Evolutionary conservation across 306 rosid species (phyloP), one percentile per base, ranked within the genome.

Genomic region (Gynostemma pentaphyllum): DNA sequence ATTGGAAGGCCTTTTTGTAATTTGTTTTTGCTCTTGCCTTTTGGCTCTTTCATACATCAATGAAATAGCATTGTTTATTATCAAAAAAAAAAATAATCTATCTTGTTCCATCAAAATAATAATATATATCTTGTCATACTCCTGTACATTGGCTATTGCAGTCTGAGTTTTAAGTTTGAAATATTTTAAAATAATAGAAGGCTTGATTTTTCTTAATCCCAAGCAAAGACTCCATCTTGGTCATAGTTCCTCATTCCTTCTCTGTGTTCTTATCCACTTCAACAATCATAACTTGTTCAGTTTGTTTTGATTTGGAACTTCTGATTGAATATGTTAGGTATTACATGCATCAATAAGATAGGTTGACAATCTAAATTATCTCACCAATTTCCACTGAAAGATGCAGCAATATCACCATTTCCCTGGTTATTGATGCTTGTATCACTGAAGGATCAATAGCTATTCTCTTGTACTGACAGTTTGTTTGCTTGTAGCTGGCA

Each of bases 401-500:
- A 26, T 13, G 34, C 13, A 19, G 36, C 10, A 24, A 13, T 51
- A 26, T n/a, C n/a, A n/a, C n/a, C n/a, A n/a, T n/a, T n/a, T 47
- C 13, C 26, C 13, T 47, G 27, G 27, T 47, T n/a, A n/a, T n/a
- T n/a, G n/a, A n/a, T n/a, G n/a, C n/a, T n/a, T n/a, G n/a, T n/a
- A n/a, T n/a, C n/a, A 10, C 29, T 46, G 8, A 41, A 24, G 24
- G 51, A 14, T 72, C 13, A 34, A 46, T n/a, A n/a, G n/a, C 39
- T 37, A 16, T 44, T 59, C 16, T 50, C 49, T 40, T 30, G 10
- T 19, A 10, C 62, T 59, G 64, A 37, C 64, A 19, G 12, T 59
- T 36, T 19, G 19, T 59, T 59, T 22, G 7, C 68, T 48, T 70
- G 52, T 46, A 86, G 99, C 76, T 88, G 53, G 90, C 84, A 9